These are phyloP conservation scores for Phialophora macrospora DNA, from an alignment of 2,329 filamentous ascomycete species.

Conservation along the genomic window DNA sequence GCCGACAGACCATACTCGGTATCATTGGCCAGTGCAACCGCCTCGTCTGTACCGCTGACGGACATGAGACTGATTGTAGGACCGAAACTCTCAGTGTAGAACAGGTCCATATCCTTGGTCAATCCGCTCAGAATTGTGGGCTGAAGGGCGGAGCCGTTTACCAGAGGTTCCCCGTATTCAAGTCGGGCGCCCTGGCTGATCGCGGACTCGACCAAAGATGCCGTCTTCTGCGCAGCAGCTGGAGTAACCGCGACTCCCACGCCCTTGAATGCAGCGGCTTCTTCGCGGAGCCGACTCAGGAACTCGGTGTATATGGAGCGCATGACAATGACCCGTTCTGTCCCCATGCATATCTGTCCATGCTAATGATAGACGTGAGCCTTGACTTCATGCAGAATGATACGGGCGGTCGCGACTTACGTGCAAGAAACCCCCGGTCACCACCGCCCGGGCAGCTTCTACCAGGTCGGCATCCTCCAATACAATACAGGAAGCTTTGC, in stretches of 20 bases:
- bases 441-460: slow-evolving; percentile 34
- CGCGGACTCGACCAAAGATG: slow-evolving; percentile 59
- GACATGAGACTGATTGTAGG: slow-evolving; percentile 47
- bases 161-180: slow-evolving; percentile 44
- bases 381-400: no score
- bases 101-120: slow-evolving; percentile 63
- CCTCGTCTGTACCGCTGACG: slow-evolving; percentile 48
- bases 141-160: slow-evolving; percentile 44
- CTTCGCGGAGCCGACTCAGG: neutral
- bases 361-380: no score
- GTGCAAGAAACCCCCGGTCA: slow-evolving; percentile 32
- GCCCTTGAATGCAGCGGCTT: neutral
- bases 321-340: slow-evolving; percentile 44
- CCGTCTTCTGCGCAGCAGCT: slow-evolving; percentile 47
- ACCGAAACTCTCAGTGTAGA: slow-evolving; percentile 58
- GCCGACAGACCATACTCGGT: slow-evolving; percentile 50
- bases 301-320: slow-evolving; percentile 1
- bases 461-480: slow-evolving; percentile 77
- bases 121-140: slow-evolving; percentile 65
- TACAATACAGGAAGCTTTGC: slow-evolving; percentile 92
- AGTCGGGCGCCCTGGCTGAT: slow-evolving; percentile 63
- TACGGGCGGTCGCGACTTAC: no score
- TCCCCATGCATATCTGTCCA: slow-evolving; percentile 43
- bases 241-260: slow-evolving; percentile 6
- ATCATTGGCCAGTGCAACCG: slow-evolving; percentile 46